Base-by-base conservation (phyloP, 495 filamentous ascomycete species). In the Ascobolus immersus region DNA sequence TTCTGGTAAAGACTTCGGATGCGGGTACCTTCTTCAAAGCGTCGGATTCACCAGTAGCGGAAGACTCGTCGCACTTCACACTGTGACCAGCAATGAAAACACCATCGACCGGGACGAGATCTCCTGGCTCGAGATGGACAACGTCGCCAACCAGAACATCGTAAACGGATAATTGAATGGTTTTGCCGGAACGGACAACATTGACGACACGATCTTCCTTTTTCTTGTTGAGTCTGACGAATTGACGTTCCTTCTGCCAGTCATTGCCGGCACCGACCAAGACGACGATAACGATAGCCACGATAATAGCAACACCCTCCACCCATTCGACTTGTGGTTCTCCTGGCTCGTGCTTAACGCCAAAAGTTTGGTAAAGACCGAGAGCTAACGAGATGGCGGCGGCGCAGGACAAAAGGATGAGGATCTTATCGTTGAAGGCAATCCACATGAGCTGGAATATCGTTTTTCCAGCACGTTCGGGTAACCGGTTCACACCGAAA, bases 121-220 rank as follows among this genome's bases (percentile, higher is more conserved):
- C 80, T 37, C 82, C 82, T n/a, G 79, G 71, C 48, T 89, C 77
- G 18, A 91, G 51, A 40, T 73, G 65, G 39, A 90, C 60, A 13
- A 93, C 62, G 47, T 91, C 82, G 23, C 82, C 82, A 12, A 75
- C 81, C 4, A 81, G 58, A 21, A 93, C 51, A 41, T 89, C 76
- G 45, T 74, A 65, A 21, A 91, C 64, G 1, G 73, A 79, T 21
- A 93, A 71, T 52, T 79, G 73, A 28, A 59, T 57, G 1, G 68
- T 73, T 44, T 65, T 72, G 27, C 78, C 79, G 3, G 75, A 82
- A 11, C 79, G 70, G 26, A 74, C 60, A 12, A 76, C 67, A 39
- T 79, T 81, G 36, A 89, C 62, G 21, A 59, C 46, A 28, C 77
- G 61, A 44, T 76, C 64, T 32, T 75, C 69, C 47, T 73, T 74